Conservation (phyloP, 164 flowering plant genomes). For the Sedum album region DNA sequence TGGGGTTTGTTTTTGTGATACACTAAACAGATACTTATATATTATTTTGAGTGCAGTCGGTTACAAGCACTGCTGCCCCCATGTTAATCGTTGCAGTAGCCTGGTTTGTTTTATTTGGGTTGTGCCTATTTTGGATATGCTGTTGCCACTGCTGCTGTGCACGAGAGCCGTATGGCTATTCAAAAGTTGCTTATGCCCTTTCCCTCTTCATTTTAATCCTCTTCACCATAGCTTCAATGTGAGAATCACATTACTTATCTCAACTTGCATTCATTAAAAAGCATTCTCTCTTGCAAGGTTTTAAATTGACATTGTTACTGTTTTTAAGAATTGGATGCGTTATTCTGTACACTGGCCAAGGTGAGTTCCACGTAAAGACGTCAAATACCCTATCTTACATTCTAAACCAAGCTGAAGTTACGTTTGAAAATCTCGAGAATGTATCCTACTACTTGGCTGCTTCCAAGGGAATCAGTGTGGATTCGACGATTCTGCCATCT, state of each 20-base stretch:
- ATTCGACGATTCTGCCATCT: conserved; percentile 11
- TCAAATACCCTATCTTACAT: conserved; percentile 16
- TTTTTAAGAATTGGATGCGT: conserved; percentile 21
- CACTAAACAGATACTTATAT: background rate
- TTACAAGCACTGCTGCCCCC: conserved; percentile 19
- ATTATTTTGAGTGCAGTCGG: conserved; percentile 23
- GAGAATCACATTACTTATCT: background rate
- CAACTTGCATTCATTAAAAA: background rate
- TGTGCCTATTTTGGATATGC: conserved; percentile 15
- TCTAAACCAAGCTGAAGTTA: conserved; percentile 14
- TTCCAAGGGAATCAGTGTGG: conserved; percentile 24
- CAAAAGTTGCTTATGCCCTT: conserved; percentile 15
- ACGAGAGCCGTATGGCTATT: conserved; percentile 15
- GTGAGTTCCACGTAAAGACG: conserved; percentile 20
- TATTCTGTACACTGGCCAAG: conserved; percentile 25
- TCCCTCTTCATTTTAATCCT: conserved; percentile 20
- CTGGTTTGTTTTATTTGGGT: conserved; percentile 24
- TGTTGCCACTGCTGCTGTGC: conserved; percentile 18
- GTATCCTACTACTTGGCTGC: conserved; percentile 17
- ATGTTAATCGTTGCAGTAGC: conserved; percentile 14
- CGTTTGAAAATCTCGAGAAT: conserved; percentile 16
- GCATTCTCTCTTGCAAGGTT: background rate
- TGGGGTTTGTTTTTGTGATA: background rate
- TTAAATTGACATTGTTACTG: background rate
- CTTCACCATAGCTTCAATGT: conserved; percentile 26